These are phyloP conservation scores for Aschersonia sp. DNA, from an alignment of 2,329 filamentous ascomycete genomes.

Conservation along the genomic window DNA sequence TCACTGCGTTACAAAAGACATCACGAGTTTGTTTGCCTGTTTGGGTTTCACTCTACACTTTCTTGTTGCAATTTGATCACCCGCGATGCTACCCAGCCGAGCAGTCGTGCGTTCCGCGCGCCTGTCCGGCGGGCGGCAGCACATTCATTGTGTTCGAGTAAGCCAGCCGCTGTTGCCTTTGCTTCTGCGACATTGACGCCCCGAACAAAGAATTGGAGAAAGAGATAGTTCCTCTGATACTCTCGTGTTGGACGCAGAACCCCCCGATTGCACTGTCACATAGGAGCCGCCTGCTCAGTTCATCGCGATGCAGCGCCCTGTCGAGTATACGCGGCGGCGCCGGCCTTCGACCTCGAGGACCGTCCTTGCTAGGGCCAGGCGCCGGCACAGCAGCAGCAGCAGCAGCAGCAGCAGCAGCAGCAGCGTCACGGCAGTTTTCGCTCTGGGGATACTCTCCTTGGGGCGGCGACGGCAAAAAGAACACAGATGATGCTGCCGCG, in stretches of 20 bases:
- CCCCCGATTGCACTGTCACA: neutral
- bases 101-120: conserved; percentile 25
- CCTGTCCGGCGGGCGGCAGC: conserved; percentile 16
- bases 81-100: conserved; percentile 30
- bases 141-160: conserved; percentile 3
- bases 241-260: too few relatives aligned
- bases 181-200: too few relatives aligned
- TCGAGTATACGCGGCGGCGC: neutral
- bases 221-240: too few relatives aligned
- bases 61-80: too few relatives aligned
- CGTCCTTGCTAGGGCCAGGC: too few relatives aligned
- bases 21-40: too few relatives aligned
- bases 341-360: too few relatives aligned
- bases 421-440: conserved; percentile 16
- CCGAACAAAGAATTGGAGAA: too few relatives aligned
- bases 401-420: conserved; percentile 2
- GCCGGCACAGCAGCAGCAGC: too few relatives aligned
- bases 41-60: too few relatives aligned
- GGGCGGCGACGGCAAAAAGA: conserved; percentile 12
- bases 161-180: too few relatives aligned
- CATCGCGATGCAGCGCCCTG: neutral
- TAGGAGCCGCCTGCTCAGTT: neutral
- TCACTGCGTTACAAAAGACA: too few relatives aligned
- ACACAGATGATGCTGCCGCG: conserved; percentile 4
- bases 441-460: conserved; percentile 14